These are phyloP conservation scores for Mortierella sp. DNA, from an alignment of 371 early-diverging fungal species.

Conservation along the genomic window DNA sequence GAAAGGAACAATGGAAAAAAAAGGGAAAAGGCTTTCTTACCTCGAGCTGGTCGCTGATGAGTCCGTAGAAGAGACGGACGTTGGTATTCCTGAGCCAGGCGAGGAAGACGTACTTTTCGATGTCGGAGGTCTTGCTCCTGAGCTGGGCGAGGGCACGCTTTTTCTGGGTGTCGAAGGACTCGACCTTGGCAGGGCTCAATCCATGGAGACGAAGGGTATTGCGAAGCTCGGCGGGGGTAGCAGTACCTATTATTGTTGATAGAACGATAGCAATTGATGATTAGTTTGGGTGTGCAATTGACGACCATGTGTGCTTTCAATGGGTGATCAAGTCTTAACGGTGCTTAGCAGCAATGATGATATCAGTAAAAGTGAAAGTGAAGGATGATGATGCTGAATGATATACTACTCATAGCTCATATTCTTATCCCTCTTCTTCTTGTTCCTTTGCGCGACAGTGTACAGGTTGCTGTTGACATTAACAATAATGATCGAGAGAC, in stretches of 20 bases:
- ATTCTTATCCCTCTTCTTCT: too few relatives aligned
- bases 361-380: neutral
- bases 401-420: neutral
- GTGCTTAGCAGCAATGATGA: neutral
- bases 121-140: slow-evolving; percentile 68
- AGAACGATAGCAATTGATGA: neutral
- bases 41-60: slow-evolving; percentile 81
- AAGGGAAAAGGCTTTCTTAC: slow-evolving; percentile 55
- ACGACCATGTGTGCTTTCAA: neutral
- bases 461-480: neutral
- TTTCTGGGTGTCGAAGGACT: slow-evolving; percentile 79
- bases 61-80: slow-evolving; percentile 82
- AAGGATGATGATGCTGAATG: neutral
- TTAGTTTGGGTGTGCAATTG: neutral
- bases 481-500: neutral
- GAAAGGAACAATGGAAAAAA: slow-evolving; percentile 1
- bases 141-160: slow-evolving; percentile 78
- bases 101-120: slow-evolving; percentile 89
- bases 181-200: slow-evolving; percentile 78
- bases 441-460: neutral
- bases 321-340: neutral
- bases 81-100: slow-evolving; percentile 85
- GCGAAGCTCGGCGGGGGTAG: slow-evolving; percentile 64
- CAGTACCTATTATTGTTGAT: slow-evolving; percentile 62
- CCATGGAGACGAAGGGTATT: slow-evolving; percentile 73